Percentiles rank a stretch among this genome's conserved stretches.
phyloP scores from a whole-genome alignment of 225 moss, liverwort and hornwort species.

The Bryum argenteum region DNA sequence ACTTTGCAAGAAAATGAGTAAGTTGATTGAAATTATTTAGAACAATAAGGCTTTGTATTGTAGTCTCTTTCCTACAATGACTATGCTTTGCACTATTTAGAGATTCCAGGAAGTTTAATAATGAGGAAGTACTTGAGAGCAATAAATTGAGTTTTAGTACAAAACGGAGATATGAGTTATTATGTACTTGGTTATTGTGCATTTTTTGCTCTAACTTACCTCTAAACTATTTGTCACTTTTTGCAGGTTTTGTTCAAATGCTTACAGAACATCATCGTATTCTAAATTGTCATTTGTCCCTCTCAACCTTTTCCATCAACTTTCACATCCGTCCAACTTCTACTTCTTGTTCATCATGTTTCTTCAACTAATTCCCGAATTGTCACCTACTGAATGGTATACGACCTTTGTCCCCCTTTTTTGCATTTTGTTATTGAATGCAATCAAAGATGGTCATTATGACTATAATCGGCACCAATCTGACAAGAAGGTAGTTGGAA shows the following conservation, averaged over 20 bases:
- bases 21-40: background rate
- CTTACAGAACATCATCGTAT: slow-evolving; percentile 65
- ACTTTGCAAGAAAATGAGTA: slow-evolving; percentile 45
- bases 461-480: slow-evolving; percentile 70
- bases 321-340: slow-evolving; percentile 68
- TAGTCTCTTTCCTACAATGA: background rate
- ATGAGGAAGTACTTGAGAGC: too few species aligned
- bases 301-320: slow-evolving; percentile 69
- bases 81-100: too few species aligned
- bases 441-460: slow-evolving; percentile 71
- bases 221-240: background rate
- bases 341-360: slow-evolving; percentile 79
- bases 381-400: slow-evolving; percentile 79
- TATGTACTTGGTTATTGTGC: too few species aligned
- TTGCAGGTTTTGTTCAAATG: slow-evolving; percentile 77
- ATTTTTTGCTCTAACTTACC: background rate
- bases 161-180: too few species aligned
- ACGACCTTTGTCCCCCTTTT: slow-evolving; percentile 69
- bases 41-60: background rate
- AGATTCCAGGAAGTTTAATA: too few species aligned
- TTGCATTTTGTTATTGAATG: slow-evolving; percentile 73
- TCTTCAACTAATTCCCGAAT: slow-evolving; percentile 69
- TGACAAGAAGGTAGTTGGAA: slow-evolving; percentile 59
- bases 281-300: slow-evolving; percentile 56
- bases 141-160: too few species aligned